A percentile compares a stretch with the other conserved stretches of the same genome.
phyloP scores from a whole-genome alignment of 148 eudicot genomes.

The Chenopodium album region DNA sequence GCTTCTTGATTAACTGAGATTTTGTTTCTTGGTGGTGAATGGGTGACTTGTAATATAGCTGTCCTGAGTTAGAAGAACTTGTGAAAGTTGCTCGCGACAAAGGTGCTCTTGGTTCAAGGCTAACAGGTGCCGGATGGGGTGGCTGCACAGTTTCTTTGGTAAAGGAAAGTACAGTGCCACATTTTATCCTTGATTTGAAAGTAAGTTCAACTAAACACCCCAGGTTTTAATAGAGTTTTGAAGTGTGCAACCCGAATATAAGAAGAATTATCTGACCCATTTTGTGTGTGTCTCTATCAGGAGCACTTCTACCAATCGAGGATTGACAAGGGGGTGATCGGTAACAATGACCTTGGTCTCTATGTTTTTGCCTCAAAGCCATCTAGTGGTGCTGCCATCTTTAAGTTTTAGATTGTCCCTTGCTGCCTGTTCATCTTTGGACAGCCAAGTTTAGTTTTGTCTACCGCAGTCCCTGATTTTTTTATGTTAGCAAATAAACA shows the following conservation, averaged over 20 bases:
- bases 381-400: slow-evolving; percentile 86
- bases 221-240: background rate
- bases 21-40: no score
- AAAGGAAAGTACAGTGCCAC: slow-evolving; percentile 74
- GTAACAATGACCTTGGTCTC: slow-evolving; percentile 64
- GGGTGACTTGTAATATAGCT: slow-evolving; percentile 35
- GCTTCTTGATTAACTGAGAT: background rate
- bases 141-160: slow-evolving; percentile 93
- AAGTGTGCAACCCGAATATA: background rate
- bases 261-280: background rate
- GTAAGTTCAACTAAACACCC: slow-evolving; percentile 29
- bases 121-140: slow-evolving; percentile 99
- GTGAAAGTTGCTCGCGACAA: slow-evolving; percentile 68
- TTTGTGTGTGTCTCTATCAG: slow-evolving; percentile 33
- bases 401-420: slow-evolving; percentile 44
- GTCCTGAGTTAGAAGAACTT: slow-evolving; percentile 94
- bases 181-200: slow-evolving; percentile 87
- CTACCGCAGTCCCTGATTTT: background rate
- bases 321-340: slow-evolving; percentile 70
- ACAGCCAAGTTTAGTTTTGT: background rate
- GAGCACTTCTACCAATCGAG: slow-evolving; percentile 79
- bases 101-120: slow-evolving; percentile 92
- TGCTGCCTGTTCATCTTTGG: background rate
- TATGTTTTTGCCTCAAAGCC: slow-evolving; percentile 91
- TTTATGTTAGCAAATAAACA: background rate